These are phyloP conservation scores for Naumovozyma baii DNA, from an alignment of 805 yeast genomes.

Conservation along the genomic window DNA sequence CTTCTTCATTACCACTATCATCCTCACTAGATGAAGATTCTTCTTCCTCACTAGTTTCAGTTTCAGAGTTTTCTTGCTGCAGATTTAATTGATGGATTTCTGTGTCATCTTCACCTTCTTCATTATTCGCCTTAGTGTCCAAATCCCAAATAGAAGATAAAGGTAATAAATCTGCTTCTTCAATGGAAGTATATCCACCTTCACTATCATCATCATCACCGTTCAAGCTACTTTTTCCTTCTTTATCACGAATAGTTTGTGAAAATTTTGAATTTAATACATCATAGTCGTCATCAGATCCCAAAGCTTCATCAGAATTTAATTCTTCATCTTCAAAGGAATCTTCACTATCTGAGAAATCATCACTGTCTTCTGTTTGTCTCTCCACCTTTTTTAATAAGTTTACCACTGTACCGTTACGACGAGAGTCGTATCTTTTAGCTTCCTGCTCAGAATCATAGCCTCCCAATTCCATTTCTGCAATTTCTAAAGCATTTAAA, in stretches of 20 bases:
- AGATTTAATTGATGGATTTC: constrained; percentile 16
- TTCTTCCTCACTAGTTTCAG: constrained; percentile 6
- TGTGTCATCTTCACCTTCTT: constrained; percentile 20
- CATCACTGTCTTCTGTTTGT: constrained; percentile 19
- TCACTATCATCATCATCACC: constrained; percentile 35
- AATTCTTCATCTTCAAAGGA: constrained; percentile 54
- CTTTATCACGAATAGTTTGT: constrained; percentile 54
- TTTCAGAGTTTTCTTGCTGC: constrained; percentile 16
- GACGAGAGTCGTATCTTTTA: constrained; percentile 19
- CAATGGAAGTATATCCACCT: constrained; percentile 61
- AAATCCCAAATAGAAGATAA: constrained; percentile 85
- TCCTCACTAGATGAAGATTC: constrained; percentile 12
- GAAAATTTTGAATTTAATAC: constrained; percentile 56
- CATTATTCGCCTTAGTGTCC: constrained; percentile 39
- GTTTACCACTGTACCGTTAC: constrained; percentile 33
- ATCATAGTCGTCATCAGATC: constrained; percentile 68
- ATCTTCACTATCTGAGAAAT: constrained; percentile 23
- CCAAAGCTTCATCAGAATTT: constrained; percentile 83
- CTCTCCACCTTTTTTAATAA: constrained; percentile 21
- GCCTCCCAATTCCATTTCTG: constrained; percentile 33
- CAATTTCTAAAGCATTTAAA: constrained; percentile 43
- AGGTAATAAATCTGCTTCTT: constrained; percentile 64
- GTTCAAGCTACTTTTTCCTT: constrained; percentile 16
- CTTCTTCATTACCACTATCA: constrained; percentile 19
- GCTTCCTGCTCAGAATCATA: constrained; percentile 28